phyloP scores from a whole-genome alignment of 768 basidiomycete species.

The Boletus rubescentipes region DNA sequence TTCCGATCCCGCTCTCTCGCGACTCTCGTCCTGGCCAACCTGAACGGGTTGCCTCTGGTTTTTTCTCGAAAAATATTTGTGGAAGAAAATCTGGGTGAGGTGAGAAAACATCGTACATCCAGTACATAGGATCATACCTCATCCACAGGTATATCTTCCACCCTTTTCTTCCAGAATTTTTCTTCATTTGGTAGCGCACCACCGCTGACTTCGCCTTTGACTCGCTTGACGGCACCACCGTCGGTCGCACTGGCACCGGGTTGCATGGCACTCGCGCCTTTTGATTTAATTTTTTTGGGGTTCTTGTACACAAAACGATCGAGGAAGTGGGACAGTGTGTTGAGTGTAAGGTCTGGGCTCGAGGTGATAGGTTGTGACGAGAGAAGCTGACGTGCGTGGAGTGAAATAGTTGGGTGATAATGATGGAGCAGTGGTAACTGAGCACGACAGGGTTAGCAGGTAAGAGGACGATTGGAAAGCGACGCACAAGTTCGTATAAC shows the following conservation, averaged over 20 bases:
- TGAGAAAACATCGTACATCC: neutral
- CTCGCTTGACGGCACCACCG: slow-evolving; percentile 65
- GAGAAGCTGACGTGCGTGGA: slow-evolving; percentile 84
- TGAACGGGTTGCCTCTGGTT: slow-evolving; percentile 52
- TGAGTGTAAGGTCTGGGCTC: slow-evolving; percentile 84
- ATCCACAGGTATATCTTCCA: slow-evolving; percentile 79
- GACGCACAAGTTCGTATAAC: slow-evolving; percentile 86
- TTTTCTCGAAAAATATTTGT: slow-evolving; percentile 83
- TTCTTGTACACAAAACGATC: slow-evolving; percentile 98
- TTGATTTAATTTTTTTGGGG: slow-evolving; percentile 70
- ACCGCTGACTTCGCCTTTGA: slow-evolving; percentile 55
- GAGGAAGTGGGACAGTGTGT: slow-evolving; percentile 92
- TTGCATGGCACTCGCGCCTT: slow-evolving; percentile 94
- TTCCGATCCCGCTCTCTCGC: slow-evolving; percentile 15
- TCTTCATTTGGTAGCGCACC: slow-evolving; percentile 67
- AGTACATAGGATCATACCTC: slow-evolving; percentile 49
- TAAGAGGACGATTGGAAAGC: neutral
- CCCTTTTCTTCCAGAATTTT: slow-evolving; percentile 66
- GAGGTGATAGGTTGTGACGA: slow-evolving; percentile 71
- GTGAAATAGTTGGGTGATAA: slow-evolving; percentile 86
- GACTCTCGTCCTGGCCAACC: slow-evolving; percentile 34
- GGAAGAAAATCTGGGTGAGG: slow-evolving; percentile 73
- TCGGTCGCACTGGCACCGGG: slow-evolving; percentile 73
- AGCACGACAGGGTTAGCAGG: neutral
- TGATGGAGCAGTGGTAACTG: slow-evolving; percentile 81